These are phyloP conservation scores for Fraxinus xanthoxyloides DNA, from an alignment of 305 asterid species.

Conservation along the genomic window DNA sequence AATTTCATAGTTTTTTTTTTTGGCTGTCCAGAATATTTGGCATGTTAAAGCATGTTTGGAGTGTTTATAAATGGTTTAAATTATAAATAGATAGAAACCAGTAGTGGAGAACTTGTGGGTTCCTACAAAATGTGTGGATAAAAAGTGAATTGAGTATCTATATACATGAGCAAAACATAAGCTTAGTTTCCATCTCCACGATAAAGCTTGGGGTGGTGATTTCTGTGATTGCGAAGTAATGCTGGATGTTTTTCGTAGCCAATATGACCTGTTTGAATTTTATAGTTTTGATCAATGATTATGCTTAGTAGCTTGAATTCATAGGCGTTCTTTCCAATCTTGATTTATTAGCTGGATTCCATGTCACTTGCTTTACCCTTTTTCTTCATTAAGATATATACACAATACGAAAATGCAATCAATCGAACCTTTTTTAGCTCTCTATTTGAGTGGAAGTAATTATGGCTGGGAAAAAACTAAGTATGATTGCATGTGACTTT, in stretches of 20 bases:
- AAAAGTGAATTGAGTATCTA: not conserved
- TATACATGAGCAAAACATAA: not conserved
- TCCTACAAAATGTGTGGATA: not conserved
- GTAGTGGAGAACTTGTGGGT: not conserved
- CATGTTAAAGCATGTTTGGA: not conserved
- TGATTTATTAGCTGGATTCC: not conserved
- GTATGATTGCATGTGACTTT: not conserved
- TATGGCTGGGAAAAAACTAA: not conserved
- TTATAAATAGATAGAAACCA: not conserved
- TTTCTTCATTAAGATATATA: not conserved
- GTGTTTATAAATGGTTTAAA: not conserved
- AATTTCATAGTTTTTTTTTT: not conserved
- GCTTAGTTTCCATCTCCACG: not conserved
- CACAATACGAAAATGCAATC: not conserved
- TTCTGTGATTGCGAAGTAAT: not conserved
- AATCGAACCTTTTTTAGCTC: not conserved
- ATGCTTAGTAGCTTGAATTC: not conserved
- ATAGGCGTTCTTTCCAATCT: not conserved
- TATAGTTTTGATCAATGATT: not conserved
- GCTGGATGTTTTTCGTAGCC: not conserved
- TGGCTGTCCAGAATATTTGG: constrained; percentile 1
- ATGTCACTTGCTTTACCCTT: not conserved
- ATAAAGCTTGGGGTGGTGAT: not conserved
- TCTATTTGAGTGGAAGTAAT: not conserved
- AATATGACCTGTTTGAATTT: not conserved